Evolutionary conservation across 441 rosid species (phyloP).

Genomic region (Viola pubescens): DNA sequence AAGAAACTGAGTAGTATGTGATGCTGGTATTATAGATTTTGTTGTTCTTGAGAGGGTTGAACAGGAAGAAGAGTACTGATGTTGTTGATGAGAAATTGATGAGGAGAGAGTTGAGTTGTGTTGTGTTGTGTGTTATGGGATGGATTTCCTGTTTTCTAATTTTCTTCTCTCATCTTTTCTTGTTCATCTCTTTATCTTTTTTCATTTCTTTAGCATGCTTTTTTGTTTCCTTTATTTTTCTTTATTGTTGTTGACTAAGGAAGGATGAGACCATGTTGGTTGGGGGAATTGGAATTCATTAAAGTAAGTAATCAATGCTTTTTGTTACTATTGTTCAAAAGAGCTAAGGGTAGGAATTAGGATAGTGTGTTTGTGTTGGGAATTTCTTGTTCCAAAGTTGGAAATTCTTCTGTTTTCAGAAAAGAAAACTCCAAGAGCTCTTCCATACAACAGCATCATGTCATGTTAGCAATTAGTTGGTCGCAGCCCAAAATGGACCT

Average conservation of each 20-base stretch:
- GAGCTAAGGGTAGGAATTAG: conserved; percentile 6
- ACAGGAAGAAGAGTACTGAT: conserved; percentile 8
- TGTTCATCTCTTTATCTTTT: conserved; percentile 9
- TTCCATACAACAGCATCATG: too few relatives aligned
- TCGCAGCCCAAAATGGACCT: too few relatives aligned
- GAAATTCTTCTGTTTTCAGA: too few relatives aligned
- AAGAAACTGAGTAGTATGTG: background rate
- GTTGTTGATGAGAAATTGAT: background rate
- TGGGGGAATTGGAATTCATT: conserved; percentile 27
- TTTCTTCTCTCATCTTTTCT: background rate
- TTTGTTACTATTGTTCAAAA: conserved; percentile 17
- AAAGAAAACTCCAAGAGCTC: too few relatives aligned
- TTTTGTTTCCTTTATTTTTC: conserved; percentile 8
- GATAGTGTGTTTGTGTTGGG: background rate
- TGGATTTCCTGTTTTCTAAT: conserved; percentile 5
- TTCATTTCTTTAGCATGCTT: conserved; percentile 3
- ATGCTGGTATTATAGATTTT: conserved; percentile 1
- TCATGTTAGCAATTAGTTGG: too few relatives aligned
- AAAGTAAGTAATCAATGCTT: conserved; percentile 38
- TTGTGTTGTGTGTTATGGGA: conserved; percentile 16
- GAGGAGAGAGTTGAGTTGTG: conserved; percentile 12
- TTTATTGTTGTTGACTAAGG: conserved; percentile 31
- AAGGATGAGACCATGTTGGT: conserved; percentile 21
- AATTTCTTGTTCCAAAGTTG: background rate
- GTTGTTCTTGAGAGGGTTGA: conserved; percentile 6